Conservation (phyloP, 768 basidiomycete genomes). For the Panaeolus papilionaceus region DNA sequence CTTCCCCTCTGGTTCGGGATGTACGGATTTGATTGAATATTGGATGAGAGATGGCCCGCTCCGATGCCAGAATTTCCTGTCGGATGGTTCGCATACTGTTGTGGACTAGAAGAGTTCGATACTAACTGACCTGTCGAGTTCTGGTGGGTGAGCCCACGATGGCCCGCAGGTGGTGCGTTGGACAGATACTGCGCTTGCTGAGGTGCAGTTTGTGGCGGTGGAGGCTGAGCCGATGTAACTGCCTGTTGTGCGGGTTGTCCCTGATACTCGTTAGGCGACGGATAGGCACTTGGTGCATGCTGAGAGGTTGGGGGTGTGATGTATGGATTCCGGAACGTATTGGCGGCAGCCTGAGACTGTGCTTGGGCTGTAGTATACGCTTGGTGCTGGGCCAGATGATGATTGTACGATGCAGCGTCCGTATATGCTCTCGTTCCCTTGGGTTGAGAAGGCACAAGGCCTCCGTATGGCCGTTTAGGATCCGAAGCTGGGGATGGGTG, state of each 20-base stretch:
- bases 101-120: slow-evolving; percentile 35
- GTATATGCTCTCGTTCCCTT: slow-evolving; percentile 87
- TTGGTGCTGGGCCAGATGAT: slow-evolving; percentile 94
- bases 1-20: slow-evolving; percentile 74
- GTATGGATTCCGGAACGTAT: slow-evolving; percentile 83
- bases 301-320: slow-evolving; percentile 58
- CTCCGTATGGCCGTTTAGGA: slow-evolving; percentile 91
- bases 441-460: slow-evolving; percentile 87
- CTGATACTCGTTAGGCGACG: slow-evolving; percentile 34
- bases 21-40: slow-evolving; percentile 72
- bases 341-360: slow-evolving; percentile 71
- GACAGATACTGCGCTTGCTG: slow-evolving; percentile 40
- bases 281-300: slow-evolving; percentile 34
- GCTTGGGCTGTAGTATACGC: slow-evolving; percentile 83
- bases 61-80: slow-evolving; percentile 35
- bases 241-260: slow-evolving; percentile 34
- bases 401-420: slow-evolving; percentile 94
- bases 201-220: slow-evolving; percentile 22
- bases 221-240: slow-evolving; percentile 33
- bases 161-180: slow-evolving; percentile 40
- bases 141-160: slow-evolving; percentile 54
- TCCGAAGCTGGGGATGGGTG: slow-evolving; percentile 49
- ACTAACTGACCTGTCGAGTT: slow-evolving; percentile 55
- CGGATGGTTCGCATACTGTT: slow-evolving; percentile 40
- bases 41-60: slow-evolving; percentile 49